Conservation (phyloP, 192 early-diverging fungal genomes). For the Backusella tuberculispora region DNA sequence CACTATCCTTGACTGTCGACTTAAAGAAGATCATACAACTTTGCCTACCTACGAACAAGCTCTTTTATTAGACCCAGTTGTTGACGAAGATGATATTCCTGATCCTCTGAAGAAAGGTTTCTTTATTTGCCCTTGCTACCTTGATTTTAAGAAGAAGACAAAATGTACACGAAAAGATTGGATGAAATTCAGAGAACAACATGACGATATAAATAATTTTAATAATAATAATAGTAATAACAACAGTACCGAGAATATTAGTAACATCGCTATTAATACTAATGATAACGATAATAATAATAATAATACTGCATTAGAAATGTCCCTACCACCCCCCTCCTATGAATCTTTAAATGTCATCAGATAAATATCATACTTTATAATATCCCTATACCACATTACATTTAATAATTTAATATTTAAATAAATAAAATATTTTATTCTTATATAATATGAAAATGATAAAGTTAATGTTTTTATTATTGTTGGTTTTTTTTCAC, state of each 20-base stretch:
- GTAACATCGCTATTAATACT: background rate
- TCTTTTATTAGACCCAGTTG: slow-evolving; percentile 1
- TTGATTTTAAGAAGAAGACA: slow-evolving; percentile 26
- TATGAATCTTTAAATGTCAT: slow-evolving; percentile 4
- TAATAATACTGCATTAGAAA: background rate
- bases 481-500: background rate
- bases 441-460: background rate
- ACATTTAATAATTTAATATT: background rate
- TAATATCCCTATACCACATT: background rate
- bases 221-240: background rate
- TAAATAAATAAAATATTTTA: background rate
- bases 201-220: background rate
- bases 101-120: slow-evolving; percentile 1
- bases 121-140: slow-evolving; percentile 34
- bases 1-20: slow-evolving; percentile 37
- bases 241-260: background rate
- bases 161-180: slow-evolving; percentile 20
- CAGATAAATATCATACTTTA: background rate
- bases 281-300: background rate
- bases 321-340: background rate
- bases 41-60: slow-evolving; percentile 38
- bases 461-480: background rate
- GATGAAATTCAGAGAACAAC: slow-evolving; percentile 7
- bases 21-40: slow-evolving; percentile 36
- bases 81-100: background rate